Evolutionary conservation across 1,139 yeast species (phyloP), one percentile per base, ranked within the genome.

Genomic region (Blastobotrys raffinosifermentans): DNA sequence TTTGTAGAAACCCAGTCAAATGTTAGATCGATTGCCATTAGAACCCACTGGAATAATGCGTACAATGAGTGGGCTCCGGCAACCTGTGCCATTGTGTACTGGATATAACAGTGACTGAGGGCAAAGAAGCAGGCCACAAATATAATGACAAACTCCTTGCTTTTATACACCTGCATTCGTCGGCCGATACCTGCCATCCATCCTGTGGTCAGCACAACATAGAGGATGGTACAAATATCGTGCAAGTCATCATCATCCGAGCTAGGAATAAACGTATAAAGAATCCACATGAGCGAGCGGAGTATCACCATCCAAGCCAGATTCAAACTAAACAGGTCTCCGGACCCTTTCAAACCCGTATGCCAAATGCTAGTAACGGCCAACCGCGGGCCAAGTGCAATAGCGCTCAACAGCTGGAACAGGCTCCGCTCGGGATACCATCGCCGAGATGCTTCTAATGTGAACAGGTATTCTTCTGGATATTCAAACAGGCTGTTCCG

Each of bases 161-260:
- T n/a, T n/a, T n/a, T n/a, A n/a, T n/a, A n/a, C n/a, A n/a, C n/a
- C 23, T 8, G 23, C 23, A n/a, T n/a, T 20, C 8, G 23, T 18
- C 14, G 37, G 2, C 29, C 22, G 10, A 37, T 29, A 4, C 26
- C 80, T 72, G 34, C 78, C 66, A 18, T 82, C 96, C 97, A 91
- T 3, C 97, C 97, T 29, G 89, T 68, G 2, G 97, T 86, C 49
- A 89, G 70, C 1, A 87, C 72, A 41, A 91, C 81, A 62, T 91
- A 91, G 22, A 80, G 59, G 47, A 91, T 86, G 96, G 91, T 91
- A 58, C 87, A 87, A 36, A 89, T 77, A 54, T 91, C 97, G 58
- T 91, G 98, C 68, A 82, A 80, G 61, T 87, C 96, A 54, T 89
- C 97, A 58, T 91, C 96, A 58, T 91, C 98, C 1, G 96, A 85